phyloP scores from a whole-genome alignment of 345 rosid genomes.

The Hypericum perforatum region DNA sequence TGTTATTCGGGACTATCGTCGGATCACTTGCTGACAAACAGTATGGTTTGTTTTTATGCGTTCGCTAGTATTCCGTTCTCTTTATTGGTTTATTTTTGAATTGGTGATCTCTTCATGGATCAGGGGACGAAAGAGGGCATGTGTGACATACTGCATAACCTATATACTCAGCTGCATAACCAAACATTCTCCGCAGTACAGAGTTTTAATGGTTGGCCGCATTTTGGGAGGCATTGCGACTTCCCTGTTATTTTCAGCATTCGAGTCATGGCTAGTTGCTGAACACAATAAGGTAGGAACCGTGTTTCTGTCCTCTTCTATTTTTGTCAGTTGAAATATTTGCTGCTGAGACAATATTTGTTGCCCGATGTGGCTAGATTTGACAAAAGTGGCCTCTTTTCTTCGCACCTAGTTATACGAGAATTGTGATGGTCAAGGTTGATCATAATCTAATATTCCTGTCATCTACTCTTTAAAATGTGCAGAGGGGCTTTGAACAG shows the following conservation, averaged over 20 bases:
- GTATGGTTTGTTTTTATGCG: slow-evolving; percentile 29
- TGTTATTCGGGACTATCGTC: slow-evolving; percentile 93
- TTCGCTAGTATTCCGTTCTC: neutral
- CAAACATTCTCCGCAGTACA: slow-evolving; percentile 8
- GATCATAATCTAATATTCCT: neutral
- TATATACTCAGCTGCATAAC: neutral
- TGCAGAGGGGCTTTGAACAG: slow-evolving; percentile 81
- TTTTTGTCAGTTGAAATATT: neutral
- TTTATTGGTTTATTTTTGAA: neutral
- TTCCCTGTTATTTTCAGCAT: slow-evolving; percentile 18
- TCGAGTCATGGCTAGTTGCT: slow-evolving; percentile 15
- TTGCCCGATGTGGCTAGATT: no score
- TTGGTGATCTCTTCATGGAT: slow-evolving; percentile 2
- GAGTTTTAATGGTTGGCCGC: neutral
- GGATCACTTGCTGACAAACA: slow-evolving; percentile 96
- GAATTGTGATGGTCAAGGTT: no score
- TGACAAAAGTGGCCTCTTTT: no score
- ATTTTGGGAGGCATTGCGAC: slow-evolving; percentile 25
- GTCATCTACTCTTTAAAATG: neutral
- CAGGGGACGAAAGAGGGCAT: slow-evolving; percentile 98
- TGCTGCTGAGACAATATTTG: no score
- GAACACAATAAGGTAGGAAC: slow-evolving; percentile 10
- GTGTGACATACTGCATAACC: slow-evolving; percentile 64
- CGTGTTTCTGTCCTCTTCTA: neutral
- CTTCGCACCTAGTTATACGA: no score